Evolutionary conservation across 768 basidiomycete genomes (phyloP).

Genomic region (Auriscalpium orientale): DNA sequence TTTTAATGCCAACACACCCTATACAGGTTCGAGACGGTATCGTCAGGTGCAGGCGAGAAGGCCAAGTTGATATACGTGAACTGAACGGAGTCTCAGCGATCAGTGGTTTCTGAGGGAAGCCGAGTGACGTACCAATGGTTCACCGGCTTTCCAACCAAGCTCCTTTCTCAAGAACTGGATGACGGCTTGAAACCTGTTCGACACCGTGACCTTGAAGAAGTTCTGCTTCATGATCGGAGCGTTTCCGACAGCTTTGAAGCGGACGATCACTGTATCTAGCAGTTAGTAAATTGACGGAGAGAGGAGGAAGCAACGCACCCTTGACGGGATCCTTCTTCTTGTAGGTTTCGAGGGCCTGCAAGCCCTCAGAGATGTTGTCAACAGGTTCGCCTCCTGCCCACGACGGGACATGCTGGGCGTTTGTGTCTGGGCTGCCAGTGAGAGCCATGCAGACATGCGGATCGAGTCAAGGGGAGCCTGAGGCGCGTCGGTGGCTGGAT

Average conservation of each 20-base stretch:
- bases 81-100: constrained; percentile 23
- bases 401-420: constrained; percentile 1
- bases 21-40: constrained; percentile 63
- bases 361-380: constrained; percentile 34
- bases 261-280: constrained; percentile 70
- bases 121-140: constrained; percentile 63
- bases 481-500: neutral
- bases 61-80: constrained; percentile 76
- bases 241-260: constrained; percentile 96
- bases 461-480: neutral
- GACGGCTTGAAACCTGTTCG: constrained; percentile 91
- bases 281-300: neutral
- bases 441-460: constrained; percentile 4
- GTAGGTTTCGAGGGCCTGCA: constrained; percentile 76
- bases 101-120: neutral
- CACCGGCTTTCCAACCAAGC: constrained; percentile 77
- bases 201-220: constrained; percentile 94
- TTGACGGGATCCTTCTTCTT: constrained; percentile 80
- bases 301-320: constrained; percentile 34
- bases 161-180: constrained; percentile 90
- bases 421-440: constrained; percentile 8
- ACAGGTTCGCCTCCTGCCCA: neutral
- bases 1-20: constrained; percentile 34
- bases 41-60: constrained; percentile 72
- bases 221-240: constrained; percentile 99